Base-by-base conservation (phyloP, 1,284 basidiomycete species). In the Malassezia globosa region DNA sequence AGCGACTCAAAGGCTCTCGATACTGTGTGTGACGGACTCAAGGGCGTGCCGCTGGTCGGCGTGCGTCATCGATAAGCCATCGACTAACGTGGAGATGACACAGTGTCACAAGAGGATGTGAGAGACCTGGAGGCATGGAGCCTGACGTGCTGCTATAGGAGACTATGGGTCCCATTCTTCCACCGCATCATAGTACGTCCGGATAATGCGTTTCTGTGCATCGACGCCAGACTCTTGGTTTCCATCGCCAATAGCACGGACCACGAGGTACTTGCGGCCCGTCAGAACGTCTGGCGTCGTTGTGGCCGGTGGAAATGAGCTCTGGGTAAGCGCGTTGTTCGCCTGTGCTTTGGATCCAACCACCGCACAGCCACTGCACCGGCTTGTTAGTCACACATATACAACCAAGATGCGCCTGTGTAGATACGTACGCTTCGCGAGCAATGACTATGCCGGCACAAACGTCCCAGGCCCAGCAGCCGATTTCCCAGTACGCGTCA, bases 401-500 rank as follows among this genome's bases (percentile, higher is more conserved):
- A n/a, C n/a, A n/a, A n/a, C n/a, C n/a, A n/a, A n/a, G 11, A 24
- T 27, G 3, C 22, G 19, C 10, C 46, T 27, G 40, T 36, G 16
- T 0, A 10, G 4, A 75, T 21, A 84, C 81, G 5, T 88, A 88
- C 0, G 90, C 86, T 72, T 95, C 92, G 55, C 85, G 78, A 0
- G 86, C 85, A 57, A 97, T 90, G 55, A 90, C 82, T n/a, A 87
- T 81, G 0, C 89, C 90, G 1, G 92, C 82, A 76, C 82, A 70
- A 1, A 63, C 73, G 51, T 74, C 70, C 69, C 67, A 71, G 0
- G 65, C 64, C 69, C 69, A 72, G 47, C 66, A 69, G 2, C 69
- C 69, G 38, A 72, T 67, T 37, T 72, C 69, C 59, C 66, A 67
- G 53, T 69, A 70, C 3, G 64, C 36, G 27, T 72, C 69, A 2